These are phyloP conservation scores for Peterozyma toletana DNA, from an alignment of 805 yeast species.

Conservation along the genomic window DNA sequence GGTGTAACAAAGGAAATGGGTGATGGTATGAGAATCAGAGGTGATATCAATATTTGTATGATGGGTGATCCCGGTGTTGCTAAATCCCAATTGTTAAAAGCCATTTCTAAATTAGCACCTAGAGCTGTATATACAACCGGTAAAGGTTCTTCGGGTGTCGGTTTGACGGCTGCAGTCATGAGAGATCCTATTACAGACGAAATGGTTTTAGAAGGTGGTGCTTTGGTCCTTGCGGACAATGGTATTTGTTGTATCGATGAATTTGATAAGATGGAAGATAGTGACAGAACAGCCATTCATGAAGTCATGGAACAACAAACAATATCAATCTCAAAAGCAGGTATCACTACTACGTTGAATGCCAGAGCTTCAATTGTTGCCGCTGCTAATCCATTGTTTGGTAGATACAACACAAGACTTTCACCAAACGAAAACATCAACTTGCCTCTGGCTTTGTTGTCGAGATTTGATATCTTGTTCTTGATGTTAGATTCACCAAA, in stretches of 20 bases:
- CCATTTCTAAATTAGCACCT: conserved; percentile 89
- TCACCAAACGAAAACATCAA: conserved; percentile 95
- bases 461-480: conserved; percentile 89
- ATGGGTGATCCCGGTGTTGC: conserved; percentile 99
- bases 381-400: conserved; percentile 97
- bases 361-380: conserved; percentile 95
- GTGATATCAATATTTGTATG: conserved; percentile 89
- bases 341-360: conserved; percentile 90
- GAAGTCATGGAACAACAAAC: conserved; percentile 99
- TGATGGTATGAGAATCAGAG: conserved; percentile 96
- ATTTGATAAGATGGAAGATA: conserved; percentile 97
- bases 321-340: conserved; percentile 94
- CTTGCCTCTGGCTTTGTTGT: conserved; percentile 90
- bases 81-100: conserved; percentile 89
- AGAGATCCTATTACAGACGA: conserved; percentile 99
- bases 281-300: conserved; percentile 94
- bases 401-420: conserved; percentile 83
- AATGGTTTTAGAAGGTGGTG: conserved; percentile 98
- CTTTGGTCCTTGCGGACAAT: conserved; percentile 91
- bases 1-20: conserved; percentile 94
- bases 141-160: conserved; percentile 98
- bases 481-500: conserved; percentile 80
- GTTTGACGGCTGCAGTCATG: conserved; percentile 98
- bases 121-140: conserved; percentile 97
- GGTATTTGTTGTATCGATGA: conserved; percentile 99